These are phyloP conservation scores for Candida mattraensis DNA, from an alignment of 805 yeast genomes.

Conservation along the genomic window DNA sequence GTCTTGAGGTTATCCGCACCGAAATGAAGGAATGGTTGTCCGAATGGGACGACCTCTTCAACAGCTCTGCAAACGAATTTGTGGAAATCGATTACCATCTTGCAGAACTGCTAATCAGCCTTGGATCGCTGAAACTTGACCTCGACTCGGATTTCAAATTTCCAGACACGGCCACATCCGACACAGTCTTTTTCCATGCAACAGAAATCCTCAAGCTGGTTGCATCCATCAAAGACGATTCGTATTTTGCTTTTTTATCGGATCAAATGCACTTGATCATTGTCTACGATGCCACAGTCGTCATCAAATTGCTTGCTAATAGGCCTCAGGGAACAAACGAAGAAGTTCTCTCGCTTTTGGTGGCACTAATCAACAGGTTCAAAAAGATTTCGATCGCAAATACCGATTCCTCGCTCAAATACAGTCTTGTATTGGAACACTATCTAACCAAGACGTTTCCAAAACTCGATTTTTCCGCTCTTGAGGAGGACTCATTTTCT, in stretches of 20 bases:
- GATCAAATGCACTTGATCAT: conserved; percentile 64
- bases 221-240: conserved; percentile 40
- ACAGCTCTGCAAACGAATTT: conserved; percentile 72
- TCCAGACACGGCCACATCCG: conserved; percentile 12
- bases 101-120: conserved; percentile 49
- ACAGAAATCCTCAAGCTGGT: conserved; percentile 41
- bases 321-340: conserved; percentile 1
- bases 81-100: conserved; percentile 71
- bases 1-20: conserved; percentile 15
- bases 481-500: conserved; percentile 6
- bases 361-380: conserved; percentile 14
- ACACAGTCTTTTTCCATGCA: conserved; percentile 41
- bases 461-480: conserved; percentile 4
- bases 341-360: conserved; percentile 11
- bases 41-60: conserved; percentile 68
- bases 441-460: conserved; percentile 11
- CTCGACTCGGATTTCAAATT: conserved; percentile 5
- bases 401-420: conserved; percentile 11
- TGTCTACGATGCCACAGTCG: conserved; percentile 41
- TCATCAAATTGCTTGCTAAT: no score
- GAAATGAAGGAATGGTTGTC: conserved; percentile 62
- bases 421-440: conserved; percentile 8
- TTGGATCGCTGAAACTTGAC: conserved; percentile 13
- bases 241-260: conserved; percentile 66
- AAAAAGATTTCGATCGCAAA: conserved; percentile 15